Percentiles rank a stretch among this genome's conserved stretches.
Evolutionary conservation across 176 grass and related monocot genomes (phyloP).

Genomic region (Carex myosuroides): DNA sequence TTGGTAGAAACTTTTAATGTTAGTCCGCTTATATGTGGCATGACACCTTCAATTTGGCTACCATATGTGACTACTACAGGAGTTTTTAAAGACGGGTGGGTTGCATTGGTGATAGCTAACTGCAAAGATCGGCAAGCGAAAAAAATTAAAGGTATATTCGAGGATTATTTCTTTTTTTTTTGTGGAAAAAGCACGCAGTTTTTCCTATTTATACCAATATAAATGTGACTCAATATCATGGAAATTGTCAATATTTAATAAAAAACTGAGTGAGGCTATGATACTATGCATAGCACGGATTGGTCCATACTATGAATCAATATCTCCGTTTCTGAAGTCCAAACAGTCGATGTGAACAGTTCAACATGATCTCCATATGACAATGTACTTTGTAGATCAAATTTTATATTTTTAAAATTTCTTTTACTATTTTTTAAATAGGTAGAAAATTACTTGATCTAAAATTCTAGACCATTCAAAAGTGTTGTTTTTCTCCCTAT

Average conservation of each 20-base stretch:
- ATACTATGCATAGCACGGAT: no score
- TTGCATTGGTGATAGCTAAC: conserved; percentile 19
- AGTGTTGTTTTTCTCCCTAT: no score
- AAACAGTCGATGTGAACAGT: no score
- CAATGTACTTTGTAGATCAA: no score
- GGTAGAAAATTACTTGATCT: no score
- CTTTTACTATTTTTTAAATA: no score
- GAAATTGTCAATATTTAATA: not conserved
- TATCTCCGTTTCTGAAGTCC: no score
- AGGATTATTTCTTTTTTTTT: not conserved
- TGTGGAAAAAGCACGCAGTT: not conserved
- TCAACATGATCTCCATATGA: no score
- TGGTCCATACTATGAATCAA: no score
- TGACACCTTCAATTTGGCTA: conserved; percentile 49
- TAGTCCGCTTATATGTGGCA: conserved; percentile 44
- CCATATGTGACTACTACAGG: conserved; percentile 38
- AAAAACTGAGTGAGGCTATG: no score
- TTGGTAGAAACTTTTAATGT: conserved; percentile 59
- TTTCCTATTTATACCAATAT: not conserved
- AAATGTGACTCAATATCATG: not conserved
- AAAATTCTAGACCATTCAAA: no score
- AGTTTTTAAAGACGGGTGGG: conserved; percentile 65
- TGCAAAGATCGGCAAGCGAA: not conserved
- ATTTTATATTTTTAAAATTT: no score
- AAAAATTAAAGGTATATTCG: not conserved